Evolutionary conservation across 352 stramenopile species (phyloP).

Genomic region (Globisporangium rhizosaccharum): DNA sequence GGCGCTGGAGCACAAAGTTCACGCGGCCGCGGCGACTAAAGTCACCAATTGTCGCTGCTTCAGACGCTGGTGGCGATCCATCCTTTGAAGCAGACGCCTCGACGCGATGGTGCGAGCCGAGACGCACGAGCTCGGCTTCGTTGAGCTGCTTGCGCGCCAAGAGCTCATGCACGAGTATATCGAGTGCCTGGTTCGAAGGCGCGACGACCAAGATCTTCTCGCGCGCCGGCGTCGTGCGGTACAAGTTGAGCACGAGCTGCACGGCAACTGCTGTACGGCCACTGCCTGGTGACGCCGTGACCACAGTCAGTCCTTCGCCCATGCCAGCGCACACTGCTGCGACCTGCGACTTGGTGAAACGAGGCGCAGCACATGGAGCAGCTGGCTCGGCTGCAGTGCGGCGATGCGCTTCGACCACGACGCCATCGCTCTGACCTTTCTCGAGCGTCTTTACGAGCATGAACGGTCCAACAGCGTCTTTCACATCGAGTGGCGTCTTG

Average conservation of each 20-base stretch:
- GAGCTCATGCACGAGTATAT: slow-evolving; percentile 95
- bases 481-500: slow-evolving; percentile 20
- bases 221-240: slow-evolving; percentile 61
- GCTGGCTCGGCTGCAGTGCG: slow-evolving; percentile 3
- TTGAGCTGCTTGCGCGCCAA: slow-evolving; percentile 73
- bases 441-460: slow-evolving; percentile 37
- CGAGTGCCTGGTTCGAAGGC: slow-evolving; percentile 93
- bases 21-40: slow-evolving; percentile 94
- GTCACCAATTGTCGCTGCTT: slow-evolving; percentile 22
- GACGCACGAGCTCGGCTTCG: slow-evolving; percentile 86
- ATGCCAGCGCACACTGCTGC: slow-evolving; percentile 90
- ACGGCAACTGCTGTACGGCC: slow-evolving; percentile 95
- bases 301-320: slow-evolving; percentile 90
- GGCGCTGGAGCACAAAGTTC: slow-evolving; percentile 60
- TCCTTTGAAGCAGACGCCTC: slow-evolving; percentile 16
- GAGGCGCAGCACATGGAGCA: slow-evolving; percentile 21
- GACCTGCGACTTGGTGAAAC: slow-evolving; percentile 92
- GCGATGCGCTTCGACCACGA: slow-evolving; percentile 31
- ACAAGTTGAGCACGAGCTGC: slow-evolving; percentile 93
- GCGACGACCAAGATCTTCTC: slow-evolving; percentile 94
- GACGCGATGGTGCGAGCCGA: slow-evolving; percentile 43
- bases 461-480: slow-evolving; percentile 43
- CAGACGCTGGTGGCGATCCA: slow-evolving; percentile 13
- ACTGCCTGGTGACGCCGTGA: slow-evolving; percentile 91
- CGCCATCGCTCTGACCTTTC: slow-evolving; percentile 8